Percentiles rank a stretch among this genome's conserved stretches.
Conservation (phyloP, 179 eudicot species). For the Silene vulgaris region DNA sequence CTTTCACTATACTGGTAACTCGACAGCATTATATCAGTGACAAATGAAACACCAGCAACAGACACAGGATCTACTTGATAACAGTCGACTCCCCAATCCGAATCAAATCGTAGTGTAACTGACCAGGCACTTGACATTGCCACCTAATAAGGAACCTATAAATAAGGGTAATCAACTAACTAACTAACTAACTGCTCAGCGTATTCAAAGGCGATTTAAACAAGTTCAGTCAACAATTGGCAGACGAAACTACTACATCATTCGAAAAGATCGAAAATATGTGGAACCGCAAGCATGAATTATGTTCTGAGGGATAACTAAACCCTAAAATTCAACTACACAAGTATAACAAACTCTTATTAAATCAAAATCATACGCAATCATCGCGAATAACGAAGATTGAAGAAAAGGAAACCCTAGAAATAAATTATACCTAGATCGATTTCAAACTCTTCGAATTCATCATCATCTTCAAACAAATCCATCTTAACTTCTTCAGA, state of each 20-base stretch:
- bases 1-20: background rate
- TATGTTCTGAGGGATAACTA: background rate
- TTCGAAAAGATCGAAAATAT: background rate
- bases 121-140: background rate
- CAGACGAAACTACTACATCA: background rate
- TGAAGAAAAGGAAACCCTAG: background rate
- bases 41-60: background rate
- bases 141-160: background rate
- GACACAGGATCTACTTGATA: background rate
- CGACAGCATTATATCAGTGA: background rate
- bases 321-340: background rate
- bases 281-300: background rate
- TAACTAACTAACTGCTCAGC: background rate
- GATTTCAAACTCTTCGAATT: conserved; percentile 69
- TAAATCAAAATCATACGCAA: background rate
- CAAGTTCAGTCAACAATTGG: background rate
- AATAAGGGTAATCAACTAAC: background rate
- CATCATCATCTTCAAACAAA: conserved; percentile 72
- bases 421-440: conserved; percentile 36
- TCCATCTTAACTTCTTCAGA: conserved; percentile 62
- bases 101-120: background rate
- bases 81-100: background rate
- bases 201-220: background rate
- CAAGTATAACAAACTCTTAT: background rate
- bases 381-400: background rate